phyloP scores from a whole-genome alignment of 2,329 filamentous ascomycete species.

The Helotiales sp. region DNA sequence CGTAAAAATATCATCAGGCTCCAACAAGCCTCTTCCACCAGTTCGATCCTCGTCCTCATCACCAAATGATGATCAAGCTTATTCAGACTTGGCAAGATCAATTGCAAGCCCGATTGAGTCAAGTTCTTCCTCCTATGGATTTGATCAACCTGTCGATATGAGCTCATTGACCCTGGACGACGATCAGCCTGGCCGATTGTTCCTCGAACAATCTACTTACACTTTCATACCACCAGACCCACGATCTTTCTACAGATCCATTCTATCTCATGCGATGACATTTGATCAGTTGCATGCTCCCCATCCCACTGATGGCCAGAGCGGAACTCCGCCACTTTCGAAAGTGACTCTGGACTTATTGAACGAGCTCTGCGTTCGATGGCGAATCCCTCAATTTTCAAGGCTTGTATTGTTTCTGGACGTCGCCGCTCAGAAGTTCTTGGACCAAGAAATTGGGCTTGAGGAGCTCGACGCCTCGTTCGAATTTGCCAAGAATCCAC shows the following conservation, averaged over 20 bases:
- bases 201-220: conserved; percentile 69
- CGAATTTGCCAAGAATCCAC: conserved; percentile 76
- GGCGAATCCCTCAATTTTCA: conserved; percentile 86
- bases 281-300: conserved; percentile 63
- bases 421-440: conserved; percentile 81
- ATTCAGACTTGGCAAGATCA: conserved; percentile 57
- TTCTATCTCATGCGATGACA: conserved; percentile 77
- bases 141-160: conserved; percentile 46
- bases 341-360: conserved; percentile 82
- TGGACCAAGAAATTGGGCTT: conserved; percentile 79
- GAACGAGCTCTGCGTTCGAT: conserved; percentile 82
- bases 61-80: conserved; percentile 50
- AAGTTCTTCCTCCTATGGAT: conserved; percentile 45
- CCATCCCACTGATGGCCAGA: conserved; percentile 54
- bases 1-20: conserved; percentile 60
- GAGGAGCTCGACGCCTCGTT: conserved; percentile 86
- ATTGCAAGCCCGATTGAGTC: conserved; percentile 53
- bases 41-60: conserved; percentile 55
- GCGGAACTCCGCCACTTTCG: conserved; percentile 58
- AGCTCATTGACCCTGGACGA: conserved; percentile 40
- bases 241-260: conserved; percentile 79
- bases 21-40: conserved; percentile 64
- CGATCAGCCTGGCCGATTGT: conserved; percentile 35
- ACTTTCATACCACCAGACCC: conserved; percentile 90
- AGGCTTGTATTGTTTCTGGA: conserved; percentile 83